Evolutionary conservation across 345 rosid species (phyloP).

Genomic region (Citrus trifoliata): DNA sequence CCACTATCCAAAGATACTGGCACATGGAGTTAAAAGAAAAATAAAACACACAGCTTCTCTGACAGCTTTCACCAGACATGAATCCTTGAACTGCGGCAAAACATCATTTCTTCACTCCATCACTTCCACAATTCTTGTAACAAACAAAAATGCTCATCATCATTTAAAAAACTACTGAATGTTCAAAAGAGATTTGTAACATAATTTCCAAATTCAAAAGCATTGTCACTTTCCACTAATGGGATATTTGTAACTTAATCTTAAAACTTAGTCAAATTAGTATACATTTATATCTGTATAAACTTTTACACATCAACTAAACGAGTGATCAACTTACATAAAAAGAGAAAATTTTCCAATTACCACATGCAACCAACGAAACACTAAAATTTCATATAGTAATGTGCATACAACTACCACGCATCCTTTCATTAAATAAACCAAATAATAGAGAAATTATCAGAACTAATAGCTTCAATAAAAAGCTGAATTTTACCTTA

Average conservation of each 20-base stretch:
- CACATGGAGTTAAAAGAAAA: background rate
- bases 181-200: too few species aligned
- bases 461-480: background rate
- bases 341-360: background rate
- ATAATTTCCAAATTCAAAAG: background rate
- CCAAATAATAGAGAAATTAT: background rate
- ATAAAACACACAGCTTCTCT: background rate
- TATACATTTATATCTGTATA: background rate
- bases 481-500: slow-evolving; percentile 24
- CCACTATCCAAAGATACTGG: background rate
- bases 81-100: background rate
- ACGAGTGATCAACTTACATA: background rate
- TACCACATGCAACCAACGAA: background rate
- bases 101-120: background rate
- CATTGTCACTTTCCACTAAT: background rate
- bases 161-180: background rate
- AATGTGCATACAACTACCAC: background rate
- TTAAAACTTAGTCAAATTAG: background rate
- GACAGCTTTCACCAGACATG: background rate
- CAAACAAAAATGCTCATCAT: background rate
- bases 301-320: background rate
- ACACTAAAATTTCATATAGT: background rate
- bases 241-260: background rate
- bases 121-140: background rate
- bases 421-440: background rate